A percentile compares a stretch with the other conserved stretches of the same genome.
phyloP scores from a whole-genome alignment of 2,329 filamentous ascomycete species.

The Alternaria postmessia region DNA sequence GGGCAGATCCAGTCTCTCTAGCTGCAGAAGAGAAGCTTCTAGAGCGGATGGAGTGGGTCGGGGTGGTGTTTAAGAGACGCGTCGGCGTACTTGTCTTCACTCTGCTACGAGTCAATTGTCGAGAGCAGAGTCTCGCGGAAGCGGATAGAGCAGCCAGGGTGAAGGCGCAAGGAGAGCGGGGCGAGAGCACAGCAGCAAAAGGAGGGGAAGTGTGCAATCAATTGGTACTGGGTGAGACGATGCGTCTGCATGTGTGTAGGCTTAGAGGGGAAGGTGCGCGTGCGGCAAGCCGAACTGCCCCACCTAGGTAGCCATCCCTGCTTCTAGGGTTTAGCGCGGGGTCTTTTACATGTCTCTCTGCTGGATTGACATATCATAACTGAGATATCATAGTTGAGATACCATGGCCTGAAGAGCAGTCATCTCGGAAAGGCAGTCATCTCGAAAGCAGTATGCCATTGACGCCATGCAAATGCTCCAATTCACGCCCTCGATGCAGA shows the following conservation, averaged over 20 bases:
- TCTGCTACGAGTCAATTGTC: slow-evolving; percentile 33
- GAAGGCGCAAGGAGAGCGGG: slow-evolving; percentile 19
- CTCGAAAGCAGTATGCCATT: not conserved
- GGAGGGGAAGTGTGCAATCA: slow-evolving; percentile 21
- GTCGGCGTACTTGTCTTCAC: slow-evolving; percentile 22
- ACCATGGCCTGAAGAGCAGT: not conserved
- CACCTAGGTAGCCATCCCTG: slow-evolving; percentile 23
- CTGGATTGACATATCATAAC: not conserved
- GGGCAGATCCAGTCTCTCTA: slow-evolving; percentile 28
- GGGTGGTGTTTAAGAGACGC: slow-evolving; percentile 19
- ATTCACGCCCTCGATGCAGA: slow-evolving; percentile 28
- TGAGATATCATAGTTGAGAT: not conserved
- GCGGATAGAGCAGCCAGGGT: slow-evolving; percentile 45
- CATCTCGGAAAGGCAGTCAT: not conserved
- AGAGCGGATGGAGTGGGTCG: slow-evolving; percentile 21
- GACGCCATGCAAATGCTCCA: slow-evolving; percentile 37
- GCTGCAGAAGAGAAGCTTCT: slow-evolving; percentile 27
- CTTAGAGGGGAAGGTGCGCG: slow-evolving; percentile 30
- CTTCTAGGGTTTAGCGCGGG: slow-evolving; percentile 21
- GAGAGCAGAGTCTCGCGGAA: slow-evolving; percentile 48
- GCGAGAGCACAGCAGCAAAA: not conserved
- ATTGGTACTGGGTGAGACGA: slow-evolving; percentile 27
- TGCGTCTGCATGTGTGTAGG: slow-evolving; percentile 8
- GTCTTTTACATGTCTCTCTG: slow-evolving; percentile 5
- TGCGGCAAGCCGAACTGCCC: slow-evolving; percentile 20